Base-by-base conservation (phyloP, 73 alveolate genomes). In the Stentor roeselii region DNA sequence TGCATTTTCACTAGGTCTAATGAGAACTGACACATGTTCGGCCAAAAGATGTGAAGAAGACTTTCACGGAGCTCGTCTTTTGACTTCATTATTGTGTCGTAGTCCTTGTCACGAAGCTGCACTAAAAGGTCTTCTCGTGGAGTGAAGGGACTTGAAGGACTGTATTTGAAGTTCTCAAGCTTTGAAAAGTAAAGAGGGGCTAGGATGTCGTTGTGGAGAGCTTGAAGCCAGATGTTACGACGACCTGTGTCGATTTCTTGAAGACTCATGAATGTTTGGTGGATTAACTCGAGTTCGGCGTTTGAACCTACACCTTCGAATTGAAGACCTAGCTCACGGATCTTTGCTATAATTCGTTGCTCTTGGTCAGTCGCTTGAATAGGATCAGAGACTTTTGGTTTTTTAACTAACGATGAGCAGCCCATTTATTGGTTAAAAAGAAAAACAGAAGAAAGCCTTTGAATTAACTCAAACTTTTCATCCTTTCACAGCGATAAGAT, bases 311-410 rank as follows among this genome's bases (percentile, higher is more conserved):
- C 41, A 1, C 80, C 80, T 30, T 67, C 37, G 11, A 21, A 21
- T 67, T 67, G 80, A 27, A 67, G 41, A 1, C 41, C n/a, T 21
- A 67, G 41, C 41, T 67, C 80, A 27, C 37, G 27, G 37, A 67
- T 36, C 41, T 67, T 67, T 67, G 80, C 37, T 1, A 67, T 30
- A 0, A 67, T 67, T 67, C 37, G n/a, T 30, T 27, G 15, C 34
- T 67, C 80, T 67, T 67, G 80, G 14, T 67, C 80, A 27, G 41
- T 21, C 11, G 80, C 37, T 67, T 67, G 80, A 67, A 21, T 67
- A 30, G 80, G 80, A 67, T 67, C 80, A 34, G 27, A 27, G 41
- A 32, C 80, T 32, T 21, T 2, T 67, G 37, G 80, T 40, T 32
- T 67, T 21, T 32, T 21, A 67, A 32, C 21, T 67, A 32, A 67